Evolutionary conservation across 192 early-diverging fungal genomes (phyloP).

Genomic region (Funneliformis mosseae): DNA sequence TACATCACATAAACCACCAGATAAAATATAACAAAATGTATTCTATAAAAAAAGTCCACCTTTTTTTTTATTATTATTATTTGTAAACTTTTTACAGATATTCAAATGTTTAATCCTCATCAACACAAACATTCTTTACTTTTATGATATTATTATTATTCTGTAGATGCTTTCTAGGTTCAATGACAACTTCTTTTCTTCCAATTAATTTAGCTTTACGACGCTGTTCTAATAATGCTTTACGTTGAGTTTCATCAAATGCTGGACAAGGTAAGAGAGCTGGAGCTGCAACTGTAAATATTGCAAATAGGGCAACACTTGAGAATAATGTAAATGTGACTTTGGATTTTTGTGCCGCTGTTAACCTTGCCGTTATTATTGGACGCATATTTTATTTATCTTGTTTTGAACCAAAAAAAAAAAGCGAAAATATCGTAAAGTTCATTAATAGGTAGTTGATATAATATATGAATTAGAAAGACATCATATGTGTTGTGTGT

Average conservation of each 20-base stretch:
- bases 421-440: too few species aligned
- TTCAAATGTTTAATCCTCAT: too few species aligned
- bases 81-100: too few species aligned
- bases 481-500: too few species aligned
- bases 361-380: not conserved
- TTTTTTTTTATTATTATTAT: too few species aligned
- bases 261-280: slow-evolving; percentile 8
- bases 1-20: too few species aligned
- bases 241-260: not conserved
- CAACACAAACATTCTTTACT: not conserved
- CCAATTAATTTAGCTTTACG: not conserved
- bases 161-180: not conserved
- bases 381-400: not conserved
- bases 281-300: slow-evolving; percentile 18
- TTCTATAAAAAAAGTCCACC: too few species aligned
- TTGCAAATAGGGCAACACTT: slow-evolving; percentile 21
- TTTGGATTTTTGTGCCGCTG: slow-evolving; percentile 1
- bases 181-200: not conserved
- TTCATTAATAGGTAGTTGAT: too few species aligned
- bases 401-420: not conserved
- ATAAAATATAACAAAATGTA: too few species aligned
- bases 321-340: slow-evolving; percentile 22
- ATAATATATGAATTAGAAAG: too few species aligned
- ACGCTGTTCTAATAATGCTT: not conserved
- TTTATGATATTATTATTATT: not conserved